These are phyloP conservation scores for Colletotrichum gigasporum DNA, from an alignment of 2,329 filamentous ascomycete species.

Conservation along the genomic window DNA sequence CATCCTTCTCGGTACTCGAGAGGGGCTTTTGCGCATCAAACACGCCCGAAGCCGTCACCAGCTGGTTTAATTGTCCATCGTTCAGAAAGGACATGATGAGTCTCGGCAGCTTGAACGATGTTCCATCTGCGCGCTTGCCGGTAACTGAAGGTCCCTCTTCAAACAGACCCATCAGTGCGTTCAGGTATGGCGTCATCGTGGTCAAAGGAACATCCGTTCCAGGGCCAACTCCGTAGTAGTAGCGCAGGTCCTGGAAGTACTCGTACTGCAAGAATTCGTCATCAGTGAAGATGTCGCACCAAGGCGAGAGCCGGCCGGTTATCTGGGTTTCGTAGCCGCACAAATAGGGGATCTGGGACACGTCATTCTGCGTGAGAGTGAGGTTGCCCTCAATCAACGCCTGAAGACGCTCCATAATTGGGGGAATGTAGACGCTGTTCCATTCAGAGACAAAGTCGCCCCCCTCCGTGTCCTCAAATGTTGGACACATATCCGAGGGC, in stretches of 20 bases:
- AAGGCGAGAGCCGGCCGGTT: constrained; percentile 67
- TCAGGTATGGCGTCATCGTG: constrained; percentile 70
- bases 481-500: constrained; percentile 70
- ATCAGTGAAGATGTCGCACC: constrained; percentile 69
- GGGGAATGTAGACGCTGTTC: constrained; percentile 62
- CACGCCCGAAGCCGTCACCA: constrained; percentile 67
- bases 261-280: constrained; percentile 72
- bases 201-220: constrained; percentile 62
- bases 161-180: constrained; percentile 62
- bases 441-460: constrained; percentile 56
- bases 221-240: constrained; percentile 72
- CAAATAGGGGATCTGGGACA: constrained; percentile 71
- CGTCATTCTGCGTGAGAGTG: constrained; percentile 61
- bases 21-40: constrained; percentile 66
- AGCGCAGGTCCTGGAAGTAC: constrained; percentile 74
- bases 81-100: constrained; percentile 71
- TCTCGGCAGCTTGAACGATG: constrained; percentile 59
- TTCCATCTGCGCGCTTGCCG: constrained; percentile 56
- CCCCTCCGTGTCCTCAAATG: constrained; percentile 63
- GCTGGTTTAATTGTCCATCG: constrained; percentile 72
- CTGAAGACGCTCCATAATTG: constrained; percentile 64
- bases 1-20: constrained; percentile 54
- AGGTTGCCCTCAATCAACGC: constrained; percentile 62
- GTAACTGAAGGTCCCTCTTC: constrained; percentile 58
- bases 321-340: constrained; percentile 78